Evolutionary conservation across 1,139 yeast genomes (phyloP).

Genomic region (Blastobotrys serpentis): DNA sequence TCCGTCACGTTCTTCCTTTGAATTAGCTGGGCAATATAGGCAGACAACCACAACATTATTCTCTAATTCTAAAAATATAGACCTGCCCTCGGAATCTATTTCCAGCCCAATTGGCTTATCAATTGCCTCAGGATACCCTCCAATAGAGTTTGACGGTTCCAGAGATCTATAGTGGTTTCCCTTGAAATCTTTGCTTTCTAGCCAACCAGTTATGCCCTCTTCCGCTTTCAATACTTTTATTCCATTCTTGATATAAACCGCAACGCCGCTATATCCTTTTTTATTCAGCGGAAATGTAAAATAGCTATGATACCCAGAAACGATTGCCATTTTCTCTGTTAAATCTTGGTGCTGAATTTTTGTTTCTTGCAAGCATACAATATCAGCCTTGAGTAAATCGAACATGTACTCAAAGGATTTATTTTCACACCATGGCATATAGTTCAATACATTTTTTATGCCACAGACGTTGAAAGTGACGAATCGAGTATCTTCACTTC

Average conservation of each 20-base stretch:
- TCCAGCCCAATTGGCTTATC: conserved; percentile 44
- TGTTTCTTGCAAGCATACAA: conserved; percentile 81
- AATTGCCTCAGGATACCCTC: conserved; percentile 61
- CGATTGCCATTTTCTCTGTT: conserved; percentile 51
- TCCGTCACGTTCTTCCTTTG: conserved; percentile 71
- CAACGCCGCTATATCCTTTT: conserved; percentile 92
- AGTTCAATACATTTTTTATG: conserved; percentile 70
- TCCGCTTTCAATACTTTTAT: conserved; percentile 67
- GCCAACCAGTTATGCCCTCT: conserved; percentile 82
- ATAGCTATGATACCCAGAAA: conserved; percentile 60
- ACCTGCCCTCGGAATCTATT: conserved; percentile 83
- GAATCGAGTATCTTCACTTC: conserved; percentile 39
- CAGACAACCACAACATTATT: conserved; percentile 57
- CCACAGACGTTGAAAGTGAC: conserved; percentile 88
- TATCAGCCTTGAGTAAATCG: conserved; percentile 60
- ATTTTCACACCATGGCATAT: conserved; percentile 74
- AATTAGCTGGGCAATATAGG: conserved; percentile 91
- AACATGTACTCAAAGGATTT: conserved; percentile 53
- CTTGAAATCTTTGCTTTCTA: conserved; percentile 38
- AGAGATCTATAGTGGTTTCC: conserved; percentile 21
- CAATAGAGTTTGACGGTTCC: conserved; percentile 48
- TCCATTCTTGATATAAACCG: conserved; percentile 63
- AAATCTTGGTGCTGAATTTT: conserved; percentile 59
- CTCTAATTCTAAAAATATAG: conserved; percentile 71
- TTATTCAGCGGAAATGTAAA: conserved; percentile 59